Evolutionary conservation across 2,329 filamentous ascomycete genomes (phyloP).

Genomic region (Colletotrichum karsti): DNA sequence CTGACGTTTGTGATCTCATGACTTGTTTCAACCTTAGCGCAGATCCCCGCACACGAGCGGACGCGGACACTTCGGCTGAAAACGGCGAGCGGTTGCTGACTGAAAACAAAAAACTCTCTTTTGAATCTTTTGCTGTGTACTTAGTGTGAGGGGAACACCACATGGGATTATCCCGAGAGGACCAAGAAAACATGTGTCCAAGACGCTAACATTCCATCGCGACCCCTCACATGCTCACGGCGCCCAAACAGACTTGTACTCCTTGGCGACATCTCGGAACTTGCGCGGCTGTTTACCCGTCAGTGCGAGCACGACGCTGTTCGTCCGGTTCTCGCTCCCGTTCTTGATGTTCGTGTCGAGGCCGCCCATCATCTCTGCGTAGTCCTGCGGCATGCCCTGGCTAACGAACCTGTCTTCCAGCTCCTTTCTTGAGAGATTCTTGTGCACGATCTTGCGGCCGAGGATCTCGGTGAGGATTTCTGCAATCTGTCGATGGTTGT

Average conservation of each 20-base stretch:
- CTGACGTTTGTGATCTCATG: constrained; percentile 20
- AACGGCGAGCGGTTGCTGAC: constrained; percentile 9
- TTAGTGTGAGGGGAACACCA: neutral
- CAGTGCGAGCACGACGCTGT: constrained; percentile 41
- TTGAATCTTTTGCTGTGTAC: neutral
- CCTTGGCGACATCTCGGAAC: constrained; percentile 13
- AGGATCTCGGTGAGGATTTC: constrained; percentile 40
- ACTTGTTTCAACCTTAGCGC: constrained; percentile 26
- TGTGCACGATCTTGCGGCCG: constrained; percentile 42
- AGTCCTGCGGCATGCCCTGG: constrained; percentile 40
- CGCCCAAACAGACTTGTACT: constrained; percentile 12
- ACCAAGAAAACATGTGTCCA: neutral
- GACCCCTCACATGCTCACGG: neutral
- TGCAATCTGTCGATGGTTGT: constrained; percentile 35
- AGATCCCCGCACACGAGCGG: constrained; percentile 9
- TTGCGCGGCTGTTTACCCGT: constrained; percentile 42
- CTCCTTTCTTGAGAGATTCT: constrained; percentile 39
- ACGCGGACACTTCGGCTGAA: constrained; percentile 11
- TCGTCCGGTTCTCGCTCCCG: constrained; percentile 44
- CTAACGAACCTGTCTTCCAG: constrained; percentile 33
- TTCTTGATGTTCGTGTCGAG: constrained; percentile 43
- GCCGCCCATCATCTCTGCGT: constrained; percentile 40
- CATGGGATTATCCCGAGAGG: neutral
- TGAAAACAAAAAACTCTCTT: constrained; percentile 4
- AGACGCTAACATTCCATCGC: neutral